Evolutionary conservation across 2,329 filamentous ascomycete species (phyloP).

Genomic region (Thelonectria discophora): DNA sequence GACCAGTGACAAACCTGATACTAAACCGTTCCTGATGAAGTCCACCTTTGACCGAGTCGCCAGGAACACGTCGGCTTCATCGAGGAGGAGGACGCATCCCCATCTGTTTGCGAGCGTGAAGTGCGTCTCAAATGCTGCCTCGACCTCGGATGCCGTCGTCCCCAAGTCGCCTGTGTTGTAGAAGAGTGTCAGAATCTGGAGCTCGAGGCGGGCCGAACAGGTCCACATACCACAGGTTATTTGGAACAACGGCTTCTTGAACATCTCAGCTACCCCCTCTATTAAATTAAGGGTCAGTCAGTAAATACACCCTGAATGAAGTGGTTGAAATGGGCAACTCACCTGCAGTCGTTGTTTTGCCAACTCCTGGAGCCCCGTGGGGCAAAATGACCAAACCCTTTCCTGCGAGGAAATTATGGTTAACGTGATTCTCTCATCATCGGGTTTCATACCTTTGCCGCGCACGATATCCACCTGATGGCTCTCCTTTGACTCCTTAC

Average conservation of each 20-base stretch:
- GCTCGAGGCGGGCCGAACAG: too few species aligned
- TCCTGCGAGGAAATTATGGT: too few species aligned
- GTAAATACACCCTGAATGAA: not conserved
- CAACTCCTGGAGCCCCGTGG: slow-evolving; percentile 18
- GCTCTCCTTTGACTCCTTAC: slow-evolving; percentile 29
- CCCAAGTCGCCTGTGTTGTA: not conserved
- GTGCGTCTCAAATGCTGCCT: slow-evolving; percentile 8
- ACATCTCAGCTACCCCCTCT: slow-evolving; percentile 25
- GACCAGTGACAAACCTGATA: slow-evolving; percentile 12
- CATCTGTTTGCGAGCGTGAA: slow-evolving; percentile 20
- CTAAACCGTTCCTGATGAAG: slow-evolving; percentile 18
- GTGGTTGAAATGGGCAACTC: too few species aligned
- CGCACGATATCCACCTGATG: slow-evolving; percentile 44
- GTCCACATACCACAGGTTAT: slow-evolving; percentile 22
- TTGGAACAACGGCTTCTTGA: slow-evolving; percentile 17
- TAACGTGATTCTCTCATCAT: too few species aligned
- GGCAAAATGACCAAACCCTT: slow-evolving; percentile 20
- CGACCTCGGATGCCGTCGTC: slow-evolving; percentile 8
- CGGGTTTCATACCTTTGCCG: slow-evolving; percentile 44
- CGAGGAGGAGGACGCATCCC: slow-evolving; percentile 23
- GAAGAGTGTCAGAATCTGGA: not conserved
- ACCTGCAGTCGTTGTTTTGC: slow-evolving; percentile 23
- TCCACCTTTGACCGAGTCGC: slow-evolving; percentile 8
- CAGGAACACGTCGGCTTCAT: slow-evolving; percentile 23
- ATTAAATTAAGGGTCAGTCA: not conserved